Percentiles rank a stretch among this genome's conserved stretches.
These are phyloP conservation scores for Alternaria ventricosa DNA, from an alignment of 2,329 filamentous ascomycete genomes.

Conservation along the genomic window DNA sequence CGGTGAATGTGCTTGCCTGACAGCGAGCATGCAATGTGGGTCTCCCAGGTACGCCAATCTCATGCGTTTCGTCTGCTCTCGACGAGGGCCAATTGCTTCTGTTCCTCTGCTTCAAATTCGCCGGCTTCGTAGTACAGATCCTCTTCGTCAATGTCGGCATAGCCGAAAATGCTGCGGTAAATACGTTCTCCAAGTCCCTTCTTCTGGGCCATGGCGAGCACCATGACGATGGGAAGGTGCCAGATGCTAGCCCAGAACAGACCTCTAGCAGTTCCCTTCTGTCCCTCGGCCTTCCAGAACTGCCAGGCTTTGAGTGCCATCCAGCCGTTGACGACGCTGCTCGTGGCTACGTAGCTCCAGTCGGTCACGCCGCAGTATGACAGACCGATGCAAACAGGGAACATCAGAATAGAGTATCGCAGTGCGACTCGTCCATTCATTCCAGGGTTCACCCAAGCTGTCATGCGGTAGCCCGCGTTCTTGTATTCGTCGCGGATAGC, in stretches of 20 bases:
- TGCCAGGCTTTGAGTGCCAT: slow-evolving; percentile 77
- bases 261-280: slow-evolving; percentile 78
- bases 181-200: slow-evolving; percentile 66
- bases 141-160: slow-evolving; percentile 38
- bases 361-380: slow-evolving; percentile 84
- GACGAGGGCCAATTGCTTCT: slow-evolving; percentile 12
- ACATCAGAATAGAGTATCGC: slow-evolving; percentile 82
- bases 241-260: slow-evolving; percentile 98
- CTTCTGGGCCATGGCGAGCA: slow-evolving; percentile 90
- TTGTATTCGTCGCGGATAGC: slow-evolving; percentile 89
- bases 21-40: background rate
- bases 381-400: slow-evolving; percentile 83
- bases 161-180: slow-evolving; percentile 42
- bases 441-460: slow-evolving; percentile 85
- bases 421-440: slow-evolving; percentile 87
- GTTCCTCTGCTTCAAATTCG: slow-evolving; percentile 33
- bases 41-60: background rate
- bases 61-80: slow-evolving; percentile 13
- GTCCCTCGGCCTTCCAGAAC: slow-evolving; percentile 81
- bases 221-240: slow-evolving; percentile 89
- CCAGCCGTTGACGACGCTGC: slow-evolving; percentile 84
- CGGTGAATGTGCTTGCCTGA: background rate
- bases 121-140: slow-evolving; percentile 44
- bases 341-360: slow-evolving; percentile 82
- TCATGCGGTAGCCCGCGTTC: slow-evolving; percentile 70